Percentiles rank a stretch among this genome's conserved stretches.
Conservation (phyloP, 2,329 filamentous ascomycete species). For the Grosmannia serpens region DNA sequence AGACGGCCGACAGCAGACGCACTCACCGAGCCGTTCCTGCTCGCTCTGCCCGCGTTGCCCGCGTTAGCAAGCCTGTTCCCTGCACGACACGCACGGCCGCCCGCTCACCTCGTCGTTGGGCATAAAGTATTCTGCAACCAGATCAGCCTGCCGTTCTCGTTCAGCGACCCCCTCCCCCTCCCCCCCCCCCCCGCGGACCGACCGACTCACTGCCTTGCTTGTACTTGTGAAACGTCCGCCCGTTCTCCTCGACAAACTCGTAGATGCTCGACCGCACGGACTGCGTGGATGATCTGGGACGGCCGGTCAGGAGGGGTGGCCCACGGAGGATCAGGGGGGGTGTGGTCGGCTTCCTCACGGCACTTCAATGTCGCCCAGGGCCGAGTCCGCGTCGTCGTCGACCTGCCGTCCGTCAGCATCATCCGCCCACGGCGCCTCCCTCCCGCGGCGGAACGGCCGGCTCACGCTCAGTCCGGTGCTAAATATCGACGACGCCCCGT, state of each 20-base stretch:
- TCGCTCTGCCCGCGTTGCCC: conserved; percentile 4
- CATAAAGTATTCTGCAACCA: conserved; percentile 9
- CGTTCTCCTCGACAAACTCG: conserved; percentile 13
- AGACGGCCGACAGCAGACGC: not conserved
- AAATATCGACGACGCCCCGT: conserved; percentile 7
- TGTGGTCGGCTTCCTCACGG: not conserved
- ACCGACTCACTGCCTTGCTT: conserved; percentile 10
- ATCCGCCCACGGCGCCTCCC: too few relatives aligned
- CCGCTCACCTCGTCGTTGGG: conserved; percentile 10
- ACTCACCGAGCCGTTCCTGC: conserved; percentile 9
- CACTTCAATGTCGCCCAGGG: conserved; percentile 5
- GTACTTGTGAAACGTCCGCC: conserved; percentile 12
- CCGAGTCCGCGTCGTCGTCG: conserved; percentile 7
- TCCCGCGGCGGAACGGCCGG: too few relatives aligned
- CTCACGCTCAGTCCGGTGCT: conserved; percentile 11
- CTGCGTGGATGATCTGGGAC: conserved; percentile 6
- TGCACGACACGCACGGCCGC: not conserved
- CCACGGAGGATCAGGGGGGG: too few relatives aligned
- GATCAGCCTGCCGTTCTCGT: not conserved
- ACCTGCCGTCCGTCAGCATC: not conserved
- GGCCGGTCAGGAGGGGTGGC: not conserved
- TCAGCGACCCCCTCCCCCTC: not conserved
- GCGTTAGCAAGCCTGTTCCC: not conserved
- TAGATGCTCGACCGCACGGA: conserved; percentile 11
- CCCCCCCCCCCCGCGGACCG: too few relatives aligned